Percentiles rank a stretch among this genome's conserved stretches.
These are phyloP conservation scores for Guyanaporus albipodus DNA, from an alignment of 768 basidiomycete species.

Conservation along the genomic window DNA sequence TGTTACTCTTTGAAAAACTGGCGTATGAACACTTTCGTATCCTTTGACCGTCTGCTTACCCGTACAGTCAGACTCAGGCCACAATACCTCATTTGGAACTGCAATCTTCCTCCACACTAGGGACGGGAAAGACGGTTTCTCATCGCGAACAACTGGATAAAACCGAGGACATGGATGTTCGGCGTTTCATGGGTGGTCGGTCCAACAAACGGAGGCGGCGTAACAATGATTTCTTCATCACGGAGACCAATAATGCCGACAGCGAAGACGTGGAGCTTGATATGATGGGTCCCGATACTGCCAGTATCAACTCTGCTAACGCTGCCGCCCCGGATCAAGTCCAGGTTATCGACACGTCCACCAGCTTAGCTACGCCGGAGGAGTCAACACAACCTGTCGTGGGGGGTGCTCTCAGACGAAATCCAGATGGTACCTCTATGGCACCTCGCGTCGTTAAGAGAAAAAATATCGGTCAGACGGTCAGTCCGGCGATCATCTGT, in stretches of 20 bases:
- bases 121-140: conserved; percentile 63
- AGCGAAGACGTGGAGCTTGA: conserved; percentile 35
- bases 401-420: conserved; percentile 64
- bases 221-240: conserved; percentile 23
- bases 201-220: conserved; percentile 48
- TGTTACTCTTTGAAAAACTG: conserved; percentile 73
- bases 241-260: conserved; percentile 23
- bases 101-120: conserved; percentile 80
- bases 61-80: conserved; percentile 70
- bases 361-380: conserved; percentile 9
- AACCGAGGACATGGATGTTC: conserved; percentile 56
- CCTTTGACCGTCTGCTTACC: conserved; percentile 9
- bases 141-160: conserved; percentile 57
- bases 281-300: conserved; percentile 22
- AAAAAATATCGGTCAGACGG: conserved; percentile 44
- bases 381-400: conserved; percentile 29
- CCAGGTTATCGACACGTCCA: conserved; percentile 16
- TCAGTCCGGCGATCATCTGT: conserved; percentile 26
- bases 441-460: conserved; percentile 45
- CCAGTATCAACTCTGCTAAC: conserved; percentile 10
- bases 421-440: conserved; percentile 56
- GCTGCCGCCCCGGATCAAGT: background rate
- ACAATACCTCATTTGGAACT: conserved; percentile 56
- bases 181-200: conserved; percentile 47
- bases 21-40: conserved; percentile 46